Evolutionary conservation across 2,329 filamentous ascomycete genomes (phyloP).

Genomic region (Xylariales sp.): DNA sequence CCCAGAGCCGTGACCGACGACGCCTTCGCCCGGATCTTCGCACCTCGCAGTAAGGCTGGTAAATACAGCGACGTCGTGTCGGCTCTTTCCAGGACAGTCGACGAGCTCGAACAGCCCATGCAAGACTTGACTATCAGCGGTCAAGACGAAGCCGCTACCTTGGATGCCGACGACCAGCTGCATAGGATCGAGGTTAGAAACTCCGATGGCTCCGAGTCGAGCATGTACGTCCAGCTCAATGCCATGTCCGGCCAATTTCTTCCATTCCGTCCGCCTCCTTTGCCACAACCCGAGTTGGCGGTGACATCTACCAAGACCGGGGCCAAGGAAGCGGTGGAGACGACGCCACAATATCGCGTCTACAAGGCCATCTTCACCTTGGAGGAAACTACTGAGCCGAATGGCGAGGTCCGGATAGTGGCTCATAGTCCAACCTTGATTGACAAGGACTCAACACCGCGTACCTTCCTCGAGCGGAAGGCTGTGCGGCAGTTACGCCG

Average conservation of each 20-base stretch:
- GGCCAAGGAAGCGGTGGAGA: constrained; percentile 26
- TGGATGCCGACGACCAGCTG: constrained; percentile 40
- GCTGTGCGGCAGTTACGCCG: constrained; percentile 58
- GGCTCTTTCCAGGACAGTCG: constrained; percentile 57
- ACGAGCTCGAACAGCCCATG: constrained; percentile 56
- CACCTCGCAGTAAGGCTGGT: constrained; percentile 44
- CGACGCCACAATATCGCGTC: constrained; percentile 44
- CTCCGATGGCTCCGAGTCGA: constrained; percentile 52
- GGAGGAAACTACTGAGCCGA: constrained; percentile 57
- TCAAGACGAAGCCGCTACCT: constrained; percentile 22
- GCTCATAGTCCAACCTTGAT: constrained; percentile 57
- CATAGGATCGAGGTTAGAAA: constrained; percentile 49
- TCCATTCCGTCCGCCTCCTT: constrained; percentile 81
- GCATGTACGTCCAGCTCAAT: constrained; percentile 62
- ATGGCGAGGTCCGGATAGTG: constrained; percentile 56
- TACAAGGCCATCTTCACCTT: constrained; percentile 64
- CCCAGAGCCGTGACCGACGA: constrained; percentile 67
- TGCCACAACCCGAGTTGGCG: constrained; percentile 58
- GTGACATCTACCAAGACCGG: constrained; percentile 35
- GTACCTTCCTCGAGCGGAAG: constrained; percentile 67
- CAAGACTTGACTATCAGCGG: constrained; percentile 42
- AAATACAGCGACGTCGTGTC: constrained; percentile 60
- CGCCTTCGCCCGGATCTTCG: constrained; percentile 81
- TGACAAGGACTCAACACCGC: constrained; percentile 37
- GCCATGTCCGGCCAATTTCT: constrained; percentile 65